phyloP scores from a whole-genome alignment of 2,329 filamentous ascomycete genomes.

The Coccinonectria pachysandricola region DNA sequence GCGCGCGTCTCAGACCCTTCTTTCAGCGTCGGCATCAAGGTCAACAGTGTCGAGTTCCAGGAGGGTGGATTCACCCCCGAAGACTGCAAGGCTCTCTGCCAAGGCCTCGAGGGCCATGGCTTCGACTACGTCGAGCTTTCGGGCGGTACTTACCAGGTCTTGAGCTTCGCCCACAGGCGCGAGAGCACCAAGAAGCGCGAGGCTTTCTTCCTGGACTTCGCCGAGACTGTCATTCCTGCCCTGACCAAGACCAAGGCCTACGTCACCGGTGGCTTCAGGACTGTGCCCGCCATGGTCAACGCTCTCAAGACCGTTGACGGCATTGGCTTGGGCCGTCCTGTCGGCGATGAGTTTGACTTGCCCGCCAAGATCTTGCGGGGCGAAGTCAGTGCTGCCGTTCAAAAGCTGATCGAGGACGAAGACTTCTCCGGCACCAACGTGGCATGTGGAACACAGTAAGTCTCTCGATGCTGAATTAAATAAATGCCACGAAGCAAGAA shows the following conservation, averaged over 20 bases:
- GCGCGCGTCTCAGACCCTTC: conserved; percentile 15
- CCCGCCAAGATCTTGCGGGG: conserved; percentile 16
- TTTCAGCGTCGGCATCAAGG: conserved; percentile 44
- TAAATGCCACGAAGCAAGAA: not conserved
- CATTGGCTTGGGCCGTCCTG: conserved; percentile 39
- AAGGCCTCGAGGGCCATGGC: conserved; percentile 33
- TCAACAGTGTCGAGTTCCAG: conserved; percentile 47
- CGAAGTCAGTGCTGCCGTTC: conserved; percentile 34
- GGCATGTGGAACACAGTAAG: conserved; percentile 24
- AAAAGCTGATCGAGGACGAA: conserved; percentile 35
- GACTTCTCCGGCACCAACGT: conserved; percentile 33
- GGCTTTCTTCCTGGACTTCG: conserved; percentile 51
- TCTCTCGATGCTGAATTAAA: not conserved
- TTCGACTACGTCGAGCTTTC: conserved; percentile 51
- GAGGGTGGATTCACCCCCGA: conserved; percentile 39
- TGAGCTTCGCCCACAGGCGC: conserved; percentile 38
- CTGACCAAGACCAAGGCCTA: conserved; percentile 40
- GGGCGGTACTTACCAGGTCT: conserved; percentile 47
- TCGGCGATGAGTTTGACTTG: conserved; percentile 17
- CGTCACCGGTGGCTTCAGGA: conserved; percentile 47
- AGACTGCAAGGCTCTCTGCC: conserved; percentile 38
- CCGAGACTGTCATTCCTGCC: conserved; percentile 35
- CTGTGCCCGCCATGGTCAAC: conserved; percentile 45
- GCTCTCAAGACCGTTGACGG: conserved; percentile 48
- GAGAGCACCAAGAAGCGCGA: conserved; percentile 45